Conservation (phyloP, 495 filamentous ascomycete genomes). For the Endocarpon pusillum region DNA sequence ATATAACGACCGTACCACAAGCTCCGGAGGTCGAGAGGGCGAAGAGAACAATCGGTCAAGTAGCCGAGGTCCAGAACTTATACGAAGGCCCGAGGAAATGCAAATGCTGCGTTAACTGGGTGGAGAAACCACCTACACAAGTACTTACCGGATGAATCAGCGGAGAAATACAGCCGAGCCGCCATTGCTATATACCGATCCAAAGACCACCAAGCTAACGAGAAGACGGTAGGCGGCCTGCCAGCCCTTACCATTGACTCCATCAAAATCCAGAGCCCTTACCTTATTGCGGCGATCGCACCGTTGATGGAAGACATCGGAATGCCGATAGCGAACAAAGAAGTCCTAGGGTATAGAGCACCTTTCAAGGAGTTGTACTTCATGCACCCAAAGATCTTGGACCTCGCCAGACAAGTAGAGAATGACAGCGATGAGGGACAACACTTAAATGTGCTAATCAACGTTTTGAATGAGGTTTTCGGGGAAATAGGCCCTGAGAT, state of each 20-base stretch:
- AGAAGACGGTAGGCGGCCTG: conserved; percentile 17
- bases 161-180: conserved; percentile 14
- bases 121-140: not conserved
- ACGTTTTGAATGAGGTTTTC: conserved; percentile 21
- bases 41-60: not conserved
- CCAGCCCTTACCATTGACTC: conserved; percentile 16
- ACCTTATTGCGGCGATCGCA: conserved; percentile 16
- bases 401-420: conserved; percentile 6
- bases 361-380: conserved; percentile 24
- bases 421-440: conserved; percentile 8
- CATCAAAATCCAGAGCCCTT: conserved; percentile 20
- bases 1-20: too few species aligned
- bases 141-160: not conserved
- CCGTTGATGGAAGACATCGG: conserved; percentile 17
- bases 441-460: conserved; percentile 16
- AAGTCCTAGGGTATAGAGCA: conserved; percentile 14
- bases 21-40: not conserved
- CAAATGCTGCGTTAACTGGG: conserved; percentile 1
- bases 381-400: conserved; percentile 17
- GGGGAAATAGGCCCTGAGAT: conserved; percentile 14
- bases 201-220: conserved; percentile 14
- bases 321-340: conserved; percentile 15
- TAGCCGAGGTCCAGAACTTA: not conserved
- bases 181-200: conserved; percentile 25
- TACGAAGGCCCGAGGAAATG: conserved; percentile 1